Evolutionary conservation across 2,329 filamentous ascomycete species (phyloP), one percentile per base, ranked within the genome.

Genomic region (Aspergillus sp.): DNA sequence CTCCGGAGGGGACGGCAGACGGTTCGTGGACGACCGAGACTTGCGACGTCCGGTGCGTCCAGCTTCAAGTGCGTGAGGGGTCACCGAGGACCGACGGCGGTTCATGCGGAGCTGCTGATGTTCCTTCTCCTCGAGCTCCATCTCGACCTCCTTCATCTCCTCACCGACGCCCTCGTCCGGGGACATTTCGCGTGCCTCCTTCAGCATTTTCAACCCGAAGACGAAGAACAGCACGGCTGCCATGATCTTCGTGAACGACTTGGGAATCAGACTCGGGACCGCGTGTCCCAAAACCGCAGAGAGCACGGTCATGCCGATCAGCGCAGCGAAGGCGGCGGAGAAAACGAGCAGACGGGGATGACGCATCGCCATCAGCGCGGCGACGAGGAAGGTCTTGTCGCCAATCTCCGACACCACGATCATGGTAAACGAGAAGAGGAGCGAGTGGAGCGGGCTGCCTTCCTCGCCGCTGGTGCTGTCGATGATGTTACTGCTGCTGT

Each of bases 331-430:
- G n/a, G 94, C 94, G 6, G 94, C 91, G 2, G 90, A 89, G 75
- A 99, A 99, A 56, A 99, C 94, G 11, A 97, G 82, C 58, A 96
- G 78, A 48, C 94, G 88, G 57, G 94, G 88, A 66, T 99, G 93
- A 70, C 96, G 94, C 94, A 99, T 99, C 11, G 94, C 94, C 94
- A 99, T 99, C 16, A 99, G 83, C 6, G 92, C 93, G 5, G 94
- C 94, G 19, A 99, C 91, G 41, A 99, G 81, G 78, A 99, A 99
- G 0, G 94, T 99, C 77, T 99, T 99, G 82, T 99, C 94, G 58
- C 94, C 94, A 64, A 99, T 86, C 71, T 99, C 94, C 44, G 93
- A 97, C 64, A 97, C 88, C 57, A 97, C 78, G 64, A 99, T 99
- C 94, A 97, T 99, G 53, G 92, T 93, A 55, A 97, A 85, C 14